Evolutionary conservation across 805 yeast species (phyloP), one percentile per base, ranked within the genome.

Genomic region (Candida methanosorbosa): DNA sequence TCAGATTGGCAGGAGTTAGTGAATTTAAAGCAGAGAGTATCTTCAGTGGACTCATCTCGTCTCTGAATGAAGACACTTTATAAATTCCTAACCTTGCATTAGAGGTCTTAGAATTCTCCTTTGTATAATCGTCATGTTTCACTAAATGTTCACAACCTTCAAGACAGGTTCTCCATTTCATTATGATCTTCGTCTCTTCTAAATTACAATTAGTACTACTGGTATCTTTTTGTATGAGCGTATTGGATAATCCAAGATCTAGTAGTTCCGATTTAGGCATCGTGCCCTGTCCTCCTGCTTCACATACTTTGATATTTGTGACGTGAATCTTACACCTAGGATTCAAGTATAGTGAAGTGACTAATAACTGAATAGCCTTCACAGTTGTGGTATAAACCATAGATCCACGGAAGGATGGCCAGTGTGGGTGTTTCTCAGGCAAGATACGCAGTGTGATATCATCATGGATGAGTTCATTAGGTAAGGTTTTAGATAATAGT

Each of bases 141-240:
- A 48, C 41, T 28, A 75, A 54, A 53, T 75, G 80, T 5, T 44
- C 45, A 45, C 81, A 74, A 2, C 70, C 70, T 25, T 66, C 68
- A 5, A 59, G 50, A 44, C 81, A 74, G 2, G 81, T 75, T 27
- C 66, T 57, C 81, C 81, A 77, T 39, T 77, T 61, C 12, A 77
- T 52, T 29, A 66, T 56, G 9, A 77, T 57, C 42, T 74, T 75
- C 5, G 77, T 68, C n/a, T 29, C 24, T 14, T 33, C 38, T 3
- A 33, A 9, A 21, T 21, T 11, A 21, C 11, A 8, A 11, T 18
- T 14, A 27, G 13, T 18, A 11, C 18, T 6, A n/a, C 14, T 15
- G 8, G 15, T 5, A 5, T 11, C 15, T 15, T 18, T 14, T 16
- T 14, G 18, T 15, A 27, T 15, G 12, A 27, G 9, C 8, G 17